These are phyloP conservation scores for Hanseniaspora hatyaiensis DNA, from an alignment of 805 yeast genomes.

Conservation along the genomic window DNA sequence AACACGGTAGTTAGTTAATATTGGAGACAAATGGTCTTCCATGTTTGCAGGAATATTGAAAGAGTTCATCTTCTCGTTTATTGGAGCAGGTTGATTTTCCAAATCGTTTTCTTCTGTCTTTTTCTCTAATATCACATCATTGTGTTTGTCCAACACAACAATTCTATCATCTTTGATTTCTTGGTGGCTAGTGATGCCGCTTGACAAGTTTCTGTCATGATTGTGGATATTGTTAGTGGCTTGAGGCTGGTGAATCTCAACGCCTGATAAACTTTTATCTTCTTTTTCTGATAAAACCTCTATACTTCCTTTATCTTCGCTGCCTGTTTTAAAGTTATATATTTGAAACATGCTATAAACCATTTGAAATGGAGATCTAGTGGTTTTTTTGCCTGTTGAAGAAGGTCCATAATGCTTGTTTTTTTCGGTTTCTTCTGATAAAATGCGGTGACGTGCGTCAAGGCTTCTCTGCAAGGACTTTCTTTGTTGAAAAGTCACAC, in stretches of 20 bases:
- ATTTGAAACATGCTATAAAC: no score
- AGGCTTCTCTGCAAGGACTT: slow-evolving; percentile 3
- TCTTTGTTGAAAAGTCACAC: not conserved
- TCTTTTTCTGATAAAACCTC: no score
- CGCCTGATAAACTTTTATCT: not conserved
- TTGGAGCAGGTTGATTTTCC: no score
- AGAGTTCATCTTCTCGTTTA: slow-evolving; percentile 17
- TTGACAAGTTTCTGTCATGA: not conserved
- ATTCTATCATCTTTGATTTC: slow-evolving; percentile 1
- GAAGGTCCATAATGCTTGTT: no score
- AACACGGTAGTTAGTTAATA: slow-evolving; percentile 32
- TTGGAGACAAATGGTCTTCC: slow-evolving; percentile 27
- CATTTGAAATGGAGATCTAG: no score
- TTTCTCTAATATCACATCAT: slow-evolving; percentile 4
- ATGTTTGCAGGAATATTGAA: slow-evolving; percentile 18
- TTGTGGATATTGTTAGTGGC: not conserved
- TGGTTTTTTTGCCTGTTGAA: no score
- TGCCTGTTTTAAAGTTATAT: no score
- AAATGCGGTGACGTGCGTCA: not conserved
- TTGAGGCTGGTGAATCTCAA: not conserved
- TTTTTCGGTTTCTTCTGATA: not conserved
- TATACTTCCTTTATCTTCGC: no score
- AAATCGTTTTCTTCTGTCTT: not conserved
- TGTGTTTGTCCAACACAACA: not conserved
- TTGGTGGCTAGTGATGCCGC: not conserved